Percentiles rank a stretch among this genome's conserved stretches.
Conservation (phyloP, 2,329 filamentous ascomycete genomes). For the Botrytis pseudocinerea region DNA sequence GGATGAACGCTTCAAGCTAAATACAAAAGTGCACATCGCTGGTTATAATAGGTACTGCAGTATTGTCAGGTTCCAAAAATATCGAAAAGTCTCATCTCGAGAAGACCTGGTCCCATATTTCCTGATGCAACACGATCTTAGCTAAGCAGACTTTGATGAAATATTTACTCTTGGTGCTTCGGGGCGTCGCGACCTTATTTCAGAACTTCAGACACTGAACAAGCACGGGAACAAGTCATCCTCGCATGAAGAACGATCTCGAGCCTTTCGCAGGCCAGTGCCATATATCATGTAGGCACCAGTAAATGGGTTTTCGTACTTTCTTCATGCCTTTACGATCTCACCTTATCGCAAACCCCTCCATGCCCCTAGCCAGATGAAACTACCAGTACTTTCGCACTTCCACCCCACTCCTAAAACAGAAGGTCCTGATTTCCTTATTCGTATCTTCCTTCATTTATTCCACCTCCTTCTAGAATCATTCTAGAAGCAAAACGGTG, state of each 20-base stretch:
- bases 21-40: background rate
- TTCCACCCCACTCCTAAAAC: slow-evolving; percentile 15
- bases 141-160: background rate
- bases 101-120: background rate
- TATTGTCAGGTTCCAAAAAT: background rate
- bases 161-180: background rate
- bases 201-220: background rate
- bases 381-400: slow-evolving; percentile 13
- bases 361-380: slow-evolving; percentile 18
- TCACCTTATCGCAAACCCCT: slow-evolving; percentile 22
- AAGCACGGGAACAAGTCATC: slow-evolving; percentile 4
- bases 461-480: slow-evolving; percentile 19
- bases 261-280: background rate
- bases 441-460: slow-evolving; percentile 8
- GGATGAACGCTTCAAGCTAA: background rate
- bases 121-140: background rate
- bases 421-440: slow-evolving; percentile 14
- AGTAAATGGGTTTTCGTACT: background rate
- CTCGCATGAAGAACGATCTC: background rate
- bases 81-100: background rate
- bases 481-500: slow-evolving; percentile 22
- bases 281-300: background rate
- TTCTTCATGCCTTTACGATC: slow-evolving; percentile 5
- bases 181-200: background rate
- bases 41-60: background rate